Evolutionary conservation across 768 basidiomycete species (phyloP), one percentile per base, ranked within the genome.

Genomic region (Tremella fuciformis): DNA sequence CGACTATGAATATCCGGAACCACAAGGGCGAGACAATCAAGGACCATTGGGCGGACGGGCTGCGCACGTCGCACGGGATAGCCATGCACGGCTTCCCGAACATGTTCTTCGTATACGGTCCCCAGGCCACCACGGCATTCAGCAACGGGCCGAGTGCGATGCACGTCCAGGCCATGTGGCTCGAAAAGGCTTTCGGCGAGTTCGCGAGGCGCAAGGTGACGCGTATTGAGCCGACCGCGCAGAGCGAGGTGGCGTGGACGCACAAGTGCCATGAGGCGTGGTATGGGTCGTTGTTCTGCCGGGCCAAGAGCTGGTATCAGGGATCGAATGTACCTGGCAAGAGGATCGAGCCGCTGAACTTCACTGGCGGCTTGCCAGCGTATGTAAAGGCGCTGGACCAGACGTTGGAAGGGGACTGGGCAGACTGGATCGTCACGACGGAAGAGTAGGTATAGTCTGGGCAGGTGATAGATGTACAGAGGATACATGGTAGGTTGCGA

Each of bases 301-400:
- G 22, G 8, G 42, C 42, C 22, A 46, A 46, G 22, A 46, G 42
- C 22, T 46, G 42, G 42, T 46, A 46, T 46, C 42, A 46, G 22
- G 42, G 42, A 22, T 18, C n/a, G n/a, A 46, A 46, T 46, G 16
- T 46, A 46, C 42, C 42, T 46, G 42, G 42, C 22, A 46, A 46
- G 22, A 46, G 42, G 22, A 15, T 46, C 22, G 42, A 46, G 22
- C n/a, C 42, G n/a, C 15, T 46, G 42, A 46, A 46, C 16, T 46
- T 6, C 22, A 46, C 22, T 18, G 42, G 42, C 22, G 42, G 42
- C n/a, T 18, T 46, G 22, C 42, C 42, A 8, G 22, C n/a, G 4
- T 46, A 46, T 46, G 22, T 46, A 4, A 46, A 46, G 22, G 42
- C 42, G 6, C 22, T 46, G 6, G 42, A 46, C 22, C n/a, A 46